Base-by-base conservation (phyloP, 1,284 basidiomycete species). In the Ustilago curta region DNA sequence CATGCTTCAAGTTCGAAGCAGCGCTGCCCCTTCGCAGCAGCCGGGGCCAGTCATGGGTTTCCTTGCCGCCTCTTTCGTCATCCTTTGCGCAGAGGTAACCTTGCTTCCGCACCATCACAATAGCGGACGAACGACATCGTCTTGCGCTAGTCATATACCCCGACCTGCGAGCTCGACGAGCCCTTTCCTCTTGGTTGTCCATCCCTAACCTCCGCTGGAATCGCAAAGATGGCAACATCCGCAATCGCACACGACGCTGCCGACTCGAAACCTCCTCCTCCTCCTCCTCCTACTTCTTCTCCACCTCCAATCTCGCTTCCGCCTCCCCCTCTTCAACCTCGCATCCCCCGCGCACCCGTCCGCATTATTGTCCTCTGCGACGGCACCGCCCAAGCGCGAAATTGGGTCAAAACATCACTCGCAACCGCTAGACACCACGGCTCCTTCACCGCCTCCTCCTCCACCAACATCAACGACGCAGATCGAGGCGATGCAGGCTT, bases 321-420 rank as follows among this genome's bases (percentile, higher is more conserved):
- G 5, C 52, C 57, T 2, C 70, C 65, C 1, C 70, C 70, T 1
- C 8, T 69, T 2, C 71, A 70, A 35, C 49, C 62, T 8, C 66
- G 58, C 21, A 39, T 56, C 29, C 71, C 65, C 0, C 69, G 76
- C n/a, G 35, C 60, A n/a, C 61, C 68, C 14, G 59, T 70, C 25
- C 68, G 73, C 16, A 70, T 80, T 57, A 59, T 79, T 43, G 58
- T 80, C 19, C 71, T 79, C 51, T 78, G 77, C 50, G 78, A 80
- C 53, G 78, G 78, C 19, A 80, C 76, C 0, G 69, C 63, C 9
- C 72, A 76, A 59, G 55, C 65, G n/a, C 69, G 78, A 8, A 67
- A 77, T 35, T 68, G 62, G 53, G 75, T 79, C 21, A 56, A 71
- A 54, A 57, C 64, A 0, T 39, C 59, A 4, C 43, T 73, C 50